Base-by-base conservation (phyloP, 2,329 filamentous ascomycete species). In the Stagonosporopsis vannaccii region DNA sequence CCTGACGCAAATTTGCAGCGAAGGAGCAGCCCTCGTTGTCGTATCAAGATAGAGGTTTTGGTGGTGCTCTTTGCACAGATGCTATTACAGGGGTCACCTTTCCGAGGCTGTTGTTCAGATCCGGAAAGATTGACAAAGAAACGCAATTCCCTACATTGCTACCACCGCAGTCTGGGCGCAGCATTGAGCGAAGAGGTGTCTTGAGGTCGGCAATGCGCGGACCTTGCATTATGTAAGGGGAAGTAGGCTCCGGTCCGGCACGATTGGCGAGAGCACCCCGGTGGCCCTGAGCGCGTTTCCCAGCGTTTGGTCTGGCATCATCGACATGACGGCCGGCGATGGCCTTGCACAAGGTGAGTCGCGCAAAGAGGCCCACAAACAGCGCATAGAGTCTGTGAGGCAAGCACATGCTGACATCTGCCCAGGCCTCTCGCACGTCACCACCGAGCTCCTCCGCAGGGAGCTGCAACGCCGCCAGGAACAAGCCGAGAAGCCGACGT, bases 381-480 rank as follows among this genome's bases (percentile, higher is more conserved):
- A 15, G n/a, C 15, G 42, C 17, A 49, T 43, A 12, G 15, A 45
- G 8, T 19, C 20, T 46, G 50, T 36, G 56, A 25, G 17, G 13
- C 39, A 20, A 26, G 19, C 23, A 28, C 40, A 35, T 44, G 61
- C 65, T 70, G 52, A 72, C 60, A 6, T 37, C 30, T 42, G 23
- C 19, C 6, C 45, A 74, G 72, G 65, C 61, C 62, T 69, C 39
- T 59, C 69, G 60, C 79, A 75, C 72, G 62, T 69, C 48, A 69
- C 80, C 13, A 75, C 76, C 43, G 68, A 75, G 43, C 56, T 81
- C 43, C 79, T 85, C 33, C 78, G 74, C 58, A 79, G 78, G 32
- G 82, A 85, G 71, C 72, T 85, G 30, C 71, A 70, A 50, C 76
- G 82, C 65, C 75, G 84, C 69, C 78, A 82, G 65, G 72, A 78